These are phyloP conservation scores for Suhomyces prunicola DNA, from an alignment of 805 yeast genomes.

Conservation along the genomic window DNA sequence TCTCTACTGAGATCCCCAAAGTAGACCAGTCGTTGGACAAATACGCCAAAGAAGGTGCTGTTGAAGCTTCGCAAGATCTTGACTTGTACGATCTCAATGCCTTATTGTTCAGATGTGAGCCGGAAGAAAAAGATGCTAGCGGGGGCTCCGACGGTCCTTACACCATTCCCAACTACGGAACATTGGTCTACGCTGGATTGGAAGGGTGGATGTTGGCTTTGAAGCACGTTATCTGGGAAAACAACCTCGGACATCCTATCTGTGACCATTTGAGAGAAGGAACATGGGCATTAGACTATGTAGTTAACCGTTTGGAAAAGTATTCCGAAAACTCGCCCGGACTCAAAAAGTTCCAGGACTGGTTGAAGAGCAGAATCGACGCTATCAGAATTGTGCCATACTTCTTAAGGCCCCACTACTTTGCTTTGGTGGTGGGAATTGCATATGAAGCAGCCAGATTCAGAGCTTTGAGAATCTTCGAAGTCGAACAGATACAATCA, in stretches of 20 bases:
- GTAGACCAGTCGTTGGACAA: conserved; percentile 65
- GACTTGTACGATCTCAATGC: conserved; percentile 70
- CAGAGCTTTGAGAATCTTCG: conserved; percentile 57
- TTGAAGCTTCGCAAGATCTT: conserved; percentile 63
- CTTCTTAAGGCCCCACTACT: conserved; percentile 81
- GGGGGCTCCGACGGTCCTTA: conserved; percentile 72
- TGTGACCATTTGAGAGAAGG: conserved; percentile 81
- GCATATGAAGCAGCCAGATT: conserved; percentile 80
- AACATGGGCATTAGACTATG: conserved; percentile 83
- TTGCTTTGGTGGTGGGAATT: conserved; percentile 75
- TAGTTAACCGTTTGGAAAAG: conserved; percentile 57
- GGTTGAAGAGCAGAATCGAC: conserved; percentile 67
- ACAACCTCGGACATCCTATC: conserved; percentile 81
- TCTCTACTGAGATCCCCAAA: conserved; percentile 64
- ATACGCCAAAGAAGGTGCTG: conserved; percentile 70
- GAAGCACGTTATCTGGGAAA: conserved; percentile 56
- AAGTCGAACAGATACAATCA: conserved; percentile 46
- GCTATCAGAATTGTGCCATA: conserved; percentile 68
- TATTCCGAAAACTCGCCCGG: conserved; percentile 47
- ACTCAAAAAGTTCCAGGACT: conserved; percentile 54
- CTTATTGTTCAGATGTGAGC: conserved; percentile 71
- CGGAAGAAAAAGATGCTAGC: conserved; percentile 83
- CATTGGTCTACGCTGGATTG: conserved; percentile 79
- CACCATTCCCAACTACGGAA: conserved; percentile 69
- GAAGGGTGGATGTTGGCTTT: conserved; percentile 87